Conservation (phyloP, 1,139 yeast species). For the Taiozyma sp. region DNA sequence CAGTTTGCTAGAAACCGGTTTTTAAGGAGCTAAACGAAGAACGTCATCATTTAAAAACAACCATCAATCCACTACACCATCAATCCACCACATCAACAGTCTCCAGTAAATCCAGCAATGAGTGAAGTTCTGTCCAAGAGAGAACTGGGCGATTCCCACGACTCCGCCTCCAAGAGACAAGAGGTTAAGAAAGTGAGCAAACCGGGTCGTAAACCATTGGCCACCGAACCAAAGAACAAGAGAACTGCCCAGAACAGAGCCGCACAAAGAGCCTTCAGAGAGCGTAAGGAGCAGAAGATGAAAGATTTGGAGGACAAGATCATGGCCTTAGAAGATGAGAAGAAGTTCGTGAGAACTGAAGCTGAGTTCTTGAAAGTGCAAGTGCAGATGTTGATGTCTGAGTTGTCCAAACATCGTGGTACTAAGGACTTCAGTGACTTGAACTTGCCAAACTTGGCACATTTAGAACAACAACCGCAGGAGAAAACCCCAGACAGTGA, state of each 20-base stretch:
- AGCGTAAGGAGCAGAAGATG: constrained; percentile 85
- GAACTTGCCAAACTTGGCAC: constrained; percentile 11
- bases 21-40: too few relatives aligned
- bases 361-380: constrained; percentile 70
- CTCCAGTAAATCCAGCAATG: constrained; percentile 1
- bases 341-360: constrained; percentile 58
- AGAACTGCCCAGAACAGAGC: constrained; percentile 97
- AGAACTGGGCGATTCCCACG: constrained; percentile 8
- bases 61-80: too few relatives aligned
- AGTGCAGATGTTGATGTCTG: constrained; percentile 67
- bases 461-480: not conserved
- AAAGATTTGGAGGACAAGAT: constrained; percentile 83
- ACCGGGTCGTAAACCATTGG: constrained; percentile 72
- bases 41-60: too few relatives aligned
- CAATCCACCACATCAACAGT: too few relatives aligned
- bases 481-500: constrained; percentile 6
- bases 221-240: constrained; percentile 75
- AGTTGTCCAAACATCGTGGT: constrained; percentile 61
- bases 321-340: constrained; percentile 60
- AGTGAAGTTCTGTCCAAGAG: constrained; percentile 13
- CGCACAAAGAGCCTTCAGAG: constrained; percentile 95
- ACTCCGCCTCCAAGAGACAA: constrained; percentile 15
- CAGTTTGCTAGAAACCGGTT: too few relatives aligned
- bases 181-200: constrained; percentile 30
- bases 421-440: constrained; percentile 33